Evolutionary conservation across 148 eudicot genomes (phyloP).

Genomic region (Simmondsia chinensis): DNA sequence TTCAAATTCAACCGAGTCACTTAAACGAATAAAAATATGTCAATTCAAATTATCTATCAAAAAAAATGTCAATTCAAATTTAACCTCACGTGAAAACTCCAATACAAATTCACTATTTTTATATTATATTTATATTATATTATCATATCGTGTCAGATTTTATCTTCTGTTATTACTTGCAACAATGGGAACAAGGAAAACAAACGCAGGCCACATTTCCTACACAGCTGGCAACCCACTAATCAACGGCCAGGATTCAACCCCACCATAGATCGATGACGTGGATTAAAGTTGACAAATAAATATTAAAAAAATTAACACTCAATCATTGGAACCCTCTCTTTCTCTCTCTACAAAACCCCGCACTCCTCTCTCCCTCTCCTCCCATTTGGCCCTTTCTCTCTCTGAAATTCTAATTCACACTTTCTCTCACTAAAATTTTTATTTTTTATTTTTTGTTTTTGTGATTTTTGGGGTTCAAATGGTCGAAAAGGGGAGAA

Average conservation of each 20-base stretch:
- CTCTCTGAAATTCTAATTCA: too few relatives aligned
- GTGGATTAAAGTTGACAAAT: not conserved
- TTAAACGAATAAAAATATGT: too few relatives aligned
- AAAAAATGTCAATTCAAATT: too few relatives aligned
- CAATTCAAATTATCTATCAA: too few relatives aligned
- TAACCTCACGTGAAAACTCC: too few relatives aligned
- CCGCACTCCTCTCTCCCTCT: not conserved
- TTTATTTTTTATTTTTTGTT: not conserved
- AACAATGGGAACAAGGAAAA: not conserved
- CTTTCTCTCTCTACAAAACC: not conserved
- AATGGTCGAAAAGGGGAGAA: not conserved
- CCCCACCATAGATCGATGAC: too few relatives aligned
- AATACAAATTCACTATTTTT: too few relatives aligned
- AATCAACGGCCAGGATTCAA: not conserved
- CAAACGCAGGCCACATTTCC: not conserved
- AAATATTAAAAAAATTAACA: not conserved
- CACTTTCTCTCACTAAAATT: not conserved
- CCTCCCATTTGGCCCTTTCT: not conserved
- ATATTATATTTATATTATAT: too few relatives aligned
- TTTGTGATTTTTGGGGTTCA: not conserved
- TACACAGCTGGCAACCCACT: constrained; percentile 4
- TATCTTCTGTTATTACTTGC: too few relatives aligned
- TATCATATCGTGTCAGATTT: too few relatives aligned
- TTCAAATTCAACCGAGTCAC: too few relatives aligned
- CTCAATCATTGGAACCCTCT: not conserved